Base-by-base conservation (phyloP, 2,329 filamentous ascomycete species). In the Aspergillus eucalypticola region DNA sequence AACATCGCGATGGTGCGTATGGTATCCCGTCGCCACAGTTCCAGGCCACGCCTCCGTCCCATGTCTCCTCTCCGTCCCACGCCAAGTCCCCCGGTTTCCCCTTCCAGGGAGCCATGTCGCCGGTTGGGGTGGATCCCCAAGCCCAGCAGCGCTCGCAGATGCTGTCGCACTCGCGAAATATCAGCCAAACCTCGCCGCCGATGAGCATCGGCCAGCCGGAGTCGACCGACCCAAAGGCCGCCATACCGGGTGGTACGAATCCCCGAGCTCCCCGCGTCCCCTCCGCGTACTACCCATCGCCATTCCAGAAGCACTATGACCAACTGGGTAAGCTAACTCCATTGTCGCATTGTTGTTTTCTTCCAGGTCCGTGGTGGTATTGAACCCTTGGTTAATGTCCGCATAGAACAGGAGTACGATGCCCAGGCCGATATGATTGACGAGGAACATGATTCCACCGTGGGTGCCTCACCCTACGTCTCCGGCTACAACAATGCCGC, bases 321-420 rank as follows among this genome's bases (percentile, higher is more conserved):
- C 92, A 96, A 83, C 87, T 98, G 77, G 94, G 94, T 90, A 92
- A 90, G 92, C 83, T 84, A 73, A 77, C 84, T 83, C 81, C 71
- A 77, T 79, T 13, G 79, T 77, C 72, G 29, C 75, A 74, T 69
- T 71, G 71, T 67, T 63, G 70, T 74, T 74, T 69, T 63, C 70
- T 74, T 74, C 69, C 53, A 72, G 65, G 69, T 71, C 70, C 72
- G 83, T 83, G 81, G 83, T 84, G 80, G 82, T 86, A 75, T 87
- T 83, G 83, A 87, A 83, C 51, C 84, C 81, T 84, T 89, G 81
- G 90, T 85, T 83, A 75, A 79, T 77, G 42, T 2, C 38, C 38
- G 72, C 84, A 82, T 82, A 97, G 94, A 98, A 82, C 92, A 96
- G 84, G 94, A 98, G 82, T 98, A 97, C 80, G 93, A 97, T 76